These are phyloP conservation scores for Sanghuangporus sanghuang DNA, from an alignment of 1,284 basidiomycete genomes.

Conservation along the genomic window DNA sequence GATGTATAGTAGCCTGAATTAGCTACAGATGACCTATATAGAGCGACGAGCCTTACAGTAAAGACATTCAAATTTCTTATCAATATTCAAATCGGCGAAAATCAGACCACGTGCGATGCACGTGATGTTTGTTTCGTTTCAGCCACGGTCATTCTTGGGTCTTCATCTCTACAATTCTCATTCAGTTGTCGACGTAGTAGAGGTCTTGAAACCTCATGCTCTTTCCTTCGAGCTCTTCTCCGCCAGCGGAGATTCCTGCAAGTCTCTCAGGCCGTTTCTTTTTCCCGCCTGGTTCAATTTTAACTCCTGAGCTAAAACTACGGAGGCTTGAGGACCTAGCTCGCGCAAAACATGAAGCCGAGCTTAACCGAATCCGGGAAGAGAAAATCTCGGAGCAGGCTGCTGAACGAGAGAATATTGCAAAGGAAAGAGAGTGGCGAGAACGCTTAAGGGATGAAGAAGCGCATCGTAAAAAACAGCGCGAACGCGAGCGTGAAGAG, in stretches of 20 bases:
- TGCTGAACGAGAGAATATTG: background rate
- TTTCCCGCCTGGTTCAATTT: conserved; percentile 7
- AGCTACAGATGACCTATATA: background rate
- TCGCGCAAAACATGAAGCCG: background rate
- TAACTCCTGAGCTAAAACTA: conserved; percentile 13
- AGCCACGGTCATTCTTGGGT: too few species aligned
- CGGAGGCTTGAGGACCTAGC: background rate
- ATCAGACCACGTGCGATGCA: background rate
- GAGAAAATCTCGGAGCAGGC: background rate
- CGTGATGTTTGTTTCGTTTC: background rate
- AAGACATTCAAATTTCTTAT: background rate
- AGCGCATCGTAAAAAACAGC: conserved; percentile 20
- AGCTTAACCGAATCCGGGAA: background rate
- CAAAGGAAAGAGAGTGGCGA: conserved; percentile 1
- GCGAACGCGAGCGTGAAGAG: conserved; percentile 28
- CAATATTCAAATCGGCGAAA: background rate
- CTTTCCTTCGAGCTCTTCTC: background rate
- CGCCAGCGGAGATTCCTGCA: background rate
- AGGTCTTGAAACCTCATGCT: background rate
- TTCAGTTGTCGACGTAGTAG: too few species aligned
- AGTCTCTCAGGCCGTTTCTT: conserved; percentile 4
- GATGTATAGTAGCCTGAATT: background rate
- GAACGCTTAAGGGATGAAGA: background rate
- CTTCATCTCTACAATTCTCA: too few species aligned
- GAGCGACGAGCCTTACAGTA: background rate